Conservation (phyloP, 345 rosid species). For the Salix koriyanagi region DNA sequence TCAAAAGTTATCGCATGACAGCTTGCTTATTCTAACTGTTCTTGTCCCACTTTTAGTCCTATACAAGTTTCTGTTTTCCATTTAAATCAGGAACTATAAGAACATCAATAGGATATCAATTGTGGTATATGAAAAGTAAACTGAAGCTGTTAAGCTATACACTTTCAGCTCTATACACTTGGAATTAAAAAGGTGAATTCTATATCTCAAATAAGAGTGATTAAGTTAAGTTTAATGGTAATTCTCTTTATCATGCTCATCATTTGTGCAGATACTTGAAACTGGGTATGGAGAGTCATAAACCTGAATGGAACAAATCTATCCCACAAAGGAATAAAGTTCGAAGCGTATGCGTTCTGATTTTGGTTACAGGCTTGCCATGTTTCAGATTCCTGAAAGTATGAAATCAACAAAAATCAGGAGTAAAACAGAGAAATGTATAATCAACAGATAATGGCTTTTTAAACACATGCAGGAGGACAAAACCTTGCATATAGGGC, state of each 20-base stretch:
- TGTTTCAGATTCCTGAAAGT: conserved; percentile 44
- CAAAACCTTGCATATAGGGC: conserved; percentile 25
- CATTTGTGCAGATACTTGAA: not conserved
- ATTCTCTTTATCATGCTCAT: not conserved
- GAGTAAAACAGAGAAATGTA: not conserved
- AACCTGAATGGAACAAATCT: conserved; percentile 66
- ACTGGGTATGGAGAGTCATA: conserved; percentile 11
- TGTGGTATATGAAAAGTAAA: not conserved
- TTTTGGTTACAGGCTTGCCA: conserved; percentile 66
- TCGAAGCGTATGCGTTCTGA: conserved; percentile 64
- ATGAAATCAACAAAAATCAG: not conserved
- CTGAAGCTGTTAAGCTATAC: not conserved
- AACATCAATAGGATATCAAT: not conserved
- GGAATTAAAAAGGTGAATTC: not conserved
- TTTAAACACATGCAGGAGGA: not conserved
- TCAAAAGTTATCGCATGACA: not conserved
- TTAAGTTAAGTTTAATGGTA: not conserved
- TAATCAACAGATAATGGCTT: not conserved
- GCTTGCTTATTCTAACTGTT: not conserved
- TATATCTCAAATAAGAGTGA: not conserved
- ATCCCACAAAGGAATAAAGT: conserved; percentile 87
- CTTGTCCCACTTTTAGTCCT: not conserved
- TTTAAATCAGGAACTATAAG: not conserved
- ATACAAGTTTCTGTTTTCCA: not conserved
- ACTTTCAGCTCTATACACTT: not conserved